A percentile compares a stretch with the other conserved stretches of the same genome.
Conservation (phyloP, 2,329 filamentous ascomycete genomes). For the Graphiopsis chlorocephala region DNA sequence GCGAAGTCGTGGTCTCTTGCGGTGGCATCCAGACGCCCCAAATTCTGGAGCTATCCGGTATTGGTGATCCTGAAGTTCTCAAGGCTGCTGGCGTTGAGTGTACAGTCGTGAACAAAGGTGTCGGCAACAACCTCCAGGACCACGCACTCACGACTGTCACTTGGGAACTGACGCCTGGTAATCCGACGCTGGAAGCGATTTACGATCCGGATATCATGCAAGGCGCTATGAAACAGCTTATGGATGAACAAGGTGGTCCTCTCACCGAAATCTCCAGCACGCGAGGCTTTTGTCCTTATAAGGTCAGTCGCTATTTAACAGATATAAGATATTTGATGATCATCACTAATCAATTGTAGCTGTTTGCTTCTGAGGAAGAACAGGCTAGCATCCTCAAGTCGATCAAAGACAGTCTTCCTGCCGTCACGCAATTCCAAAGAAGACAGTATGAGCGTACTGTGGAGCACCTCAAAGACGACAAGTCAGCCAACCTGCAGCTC, state of each 20-base stretch:
- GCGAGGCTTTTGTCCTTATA: slow-evolving; percentile 39
- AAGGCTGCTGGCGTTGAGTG: slow-evolving; percentile 51
- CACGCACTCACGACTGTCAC: slow-evolving; percentile 46
- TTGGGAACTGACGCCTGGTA: slow-evolving; percentile 30
- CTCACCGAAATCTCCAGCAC: slow-evolving; percentile 33
- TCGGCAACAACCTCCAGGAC: slow-evolving; percentile 63
- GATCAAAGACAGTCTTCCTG: slow-evolving; percentile 29
- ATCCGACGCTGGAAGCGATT: slow-evolving; percentile 30
- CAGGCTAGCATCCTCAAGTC: slow-evolving; percentile 32
- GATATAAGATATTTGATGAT: background rate
- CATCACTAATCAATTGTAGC: slow-evolving; percentile 7
- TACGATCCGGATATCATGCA: slow-evolving; percentile 34
- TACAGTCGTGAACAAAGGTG: slow-evolving; percentile 56
- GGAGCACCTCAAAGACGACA: slow-evolving; percentile 35
- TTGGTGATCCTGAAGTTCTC: slow-evolving; percentile 56
- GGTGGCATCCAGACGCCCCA: slow-evolving; percentile 65
- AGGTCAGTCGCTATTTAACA: slow-evolving; percentile 16
- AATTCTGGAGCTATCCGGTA: slow-evolving; percentile 61
- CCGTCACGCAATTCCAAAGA: slow-evolving; percentile 33
- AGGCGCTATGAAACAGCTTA: slow-evolving; percentile 32
- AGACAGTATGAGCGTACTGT: slow-evolving; percentile 37
- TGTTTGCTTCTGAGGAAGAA: slow-evolving; percentile 34
- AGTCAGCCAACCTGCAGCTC: slow-evolving; percentile 39
- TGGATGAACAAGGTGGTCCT: slow-evolving; percentile 33
- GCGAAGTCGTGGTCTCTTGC: slow-evolving; percentile 46